Evolutionary conservation across 2,329 filamentous ascomycete genomes (phyloP).

Genomic region (Thelonectria olida): DNA sequence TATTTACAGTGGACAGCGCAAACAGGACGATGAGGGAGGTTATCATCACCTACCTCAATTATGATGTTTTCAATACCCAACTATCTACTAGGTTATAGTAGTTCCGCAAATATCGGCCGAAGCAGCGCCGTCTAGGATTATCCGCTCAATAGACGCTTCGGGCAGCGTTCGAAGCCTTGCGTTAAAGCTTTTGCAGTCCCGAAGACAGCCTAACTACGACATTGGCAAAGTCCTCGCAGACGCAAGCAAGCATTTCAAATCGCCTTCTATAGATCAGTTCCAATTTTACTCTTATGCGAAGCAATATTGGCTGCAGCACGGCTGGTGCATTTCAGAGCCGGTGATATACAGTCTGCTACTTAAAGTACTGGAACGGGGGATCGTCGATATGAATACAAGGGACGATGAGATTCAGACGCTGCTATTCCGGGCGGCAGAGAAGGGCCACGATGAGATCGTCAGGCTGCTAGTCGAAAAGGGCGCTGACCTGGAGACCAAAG

Average conservation of each 20-base stretch:
- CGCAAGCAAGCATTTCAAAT: background rate
- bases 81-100: background rate
- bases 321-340: background rate
- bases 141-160: background rate
- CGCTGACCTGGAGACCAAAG: too few relatives aligned
- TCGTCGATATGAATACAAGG: background rate
- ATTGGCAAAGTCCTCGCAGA: background rate
- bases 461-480: too few relatives aligned
- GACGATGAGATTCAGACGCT: background rate
- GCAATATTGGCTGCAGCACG: background rate
- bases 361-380: background rate
- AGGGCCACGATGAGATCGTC: background rate
- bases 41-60: conserved; percentile 11
- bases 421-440: background rate
- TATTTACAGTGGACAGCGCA: background rate
- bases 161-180: background rate
- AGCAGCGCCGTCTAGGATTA: background rate
- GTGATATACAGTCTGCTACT: background rate
- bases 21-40: conserved; percentile 4
- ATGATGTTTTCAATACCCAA: conserved; percentile 5
- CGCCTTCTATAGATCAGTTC: background rate
- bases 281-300: background rate
- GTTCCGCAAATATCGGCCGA: background rate
- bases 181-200: background rate
- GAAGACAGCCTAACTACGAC: background rate